Evolutionary conservation across 1,284 basidiomycete genomes (phyloP), one percentile per base, ranked within the genome.

Genomic region (Ceratobasidium sp.): DNA sequence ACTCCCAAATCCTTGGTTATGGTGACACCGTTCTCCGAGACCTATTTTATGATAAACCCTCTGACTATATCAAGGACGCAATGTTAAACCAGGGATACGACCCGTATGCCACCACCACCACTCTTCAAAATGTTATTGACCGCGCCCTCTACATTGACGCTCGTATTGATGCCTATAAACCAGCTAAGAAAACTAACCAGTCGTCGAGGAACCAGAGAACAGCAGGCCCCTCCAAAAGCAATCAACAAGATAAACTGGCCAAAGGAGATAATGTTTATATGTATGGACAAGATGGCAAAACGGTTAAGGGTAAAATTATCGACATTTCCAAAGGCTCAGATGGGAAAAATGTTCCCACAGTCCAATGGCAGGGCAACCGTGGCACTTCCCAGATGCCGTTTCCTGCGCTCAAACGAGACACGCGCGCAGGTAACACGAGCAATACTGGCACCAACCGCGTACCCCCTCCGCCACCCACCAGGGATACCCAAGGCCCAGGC

Each of bases 31-130:
- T 28, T 10, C 18, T 67, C 1, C 4, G 23, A 0, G 63, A 77
- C 18, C n/a, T 46, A 23, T 77, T 67, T 18, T 77, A 67, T 58
- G 49, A 60, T 46, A 39, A 64, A 1, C 73, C 67, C 1, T 28
- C 20, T 6, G 44, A 51, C 9, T 15, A 64, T 4, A 23, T 63
- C n/a, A 46, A 46, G n/a, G 3, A 44, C n/a, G 15, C 40, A 4
- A 64, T 64, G 63, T 9, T 64, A 4, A 40, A 33, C 13, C 39
- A 64, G 13, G 20, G 26, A 9, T 60, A 28, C 10, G 28, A 60
- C 9, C 23, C 6, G 3, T 5, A 60, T 3, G 26, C 10, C 6
- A 0, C 26, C 18, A 64, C 63, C 20, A 64, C 44, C 9, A 64
- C 44, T 2, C 42, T 64, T 28, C 2, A 7, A 12, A 10, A 39